phyloP scores from a whole-genome alignment of 192 early-diverging fungal species.

The Umbelopsis sp. region DNA sequence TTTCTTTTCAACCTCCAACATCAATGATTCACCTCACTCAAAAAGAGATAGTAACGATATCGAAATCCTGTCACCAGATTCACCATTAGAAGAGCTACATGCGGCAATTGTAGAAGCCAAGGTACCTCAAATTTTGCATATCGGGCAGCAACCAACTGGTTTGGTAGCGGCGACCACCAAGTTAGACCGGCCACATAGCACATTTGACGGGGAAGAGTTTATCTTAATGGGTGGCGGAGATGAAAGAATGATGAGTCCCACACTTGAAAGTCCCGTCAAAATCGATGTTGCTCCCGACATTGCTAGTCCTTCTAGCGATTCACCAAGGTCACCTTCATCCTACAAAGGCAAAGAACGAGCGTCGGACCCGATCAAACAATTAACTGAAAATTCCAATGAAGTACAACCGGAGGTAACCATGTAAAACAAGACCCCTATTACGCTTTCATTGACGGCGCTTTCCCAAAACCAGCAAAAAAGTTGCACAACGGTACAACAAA shows the following conservation, averaged over 20 bases:
- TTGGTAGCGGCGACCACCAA: neutral
- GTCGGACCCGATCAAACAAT: neutral
- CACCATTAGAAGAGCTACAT: slow-evolving; percentile 16
- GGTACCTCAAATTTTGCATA: slow-evolving; percentile 16
- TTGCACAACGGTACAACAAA: neutral
- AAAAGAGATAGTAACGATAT: neutral
- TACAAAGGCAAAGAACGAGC: slow-evolving; percentile 9
- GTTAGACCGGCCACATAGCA: neutral
- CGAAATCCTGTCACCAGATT: neutral
- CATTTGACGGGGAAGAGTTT: slow-evolving; percentile 20
- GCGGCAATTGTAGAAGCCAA: slow-evolving; percentile 1
- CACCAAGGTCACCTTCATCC: neutral
- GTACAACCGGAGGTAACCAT: neutral
- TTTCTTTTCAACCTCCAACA: slow-evolving; percentile 12
- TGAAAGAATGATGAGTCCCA: slow-evolving; percentile 22
- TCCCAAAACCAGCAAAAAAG: neutral
- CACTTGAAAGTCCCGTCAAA: neutral
- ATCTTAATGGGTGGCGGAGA: slow-evolving; percentile 18
- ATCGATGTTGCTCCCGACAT: neutral
- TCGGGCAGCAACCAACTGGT: slow-evolving; percentile 4
- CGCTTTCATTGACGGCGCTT: neutral
- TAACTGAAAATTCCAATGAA: neutral
- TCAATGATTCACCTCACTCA: neutral
- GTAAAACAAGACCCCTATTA: neutral
- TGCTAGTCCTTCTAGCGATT: too few relatives aligned